Base-by-base conservation (phyloP, 2,329 filamentous ascomycete genomes). In the Pezicula neosporulosa region DNA sequence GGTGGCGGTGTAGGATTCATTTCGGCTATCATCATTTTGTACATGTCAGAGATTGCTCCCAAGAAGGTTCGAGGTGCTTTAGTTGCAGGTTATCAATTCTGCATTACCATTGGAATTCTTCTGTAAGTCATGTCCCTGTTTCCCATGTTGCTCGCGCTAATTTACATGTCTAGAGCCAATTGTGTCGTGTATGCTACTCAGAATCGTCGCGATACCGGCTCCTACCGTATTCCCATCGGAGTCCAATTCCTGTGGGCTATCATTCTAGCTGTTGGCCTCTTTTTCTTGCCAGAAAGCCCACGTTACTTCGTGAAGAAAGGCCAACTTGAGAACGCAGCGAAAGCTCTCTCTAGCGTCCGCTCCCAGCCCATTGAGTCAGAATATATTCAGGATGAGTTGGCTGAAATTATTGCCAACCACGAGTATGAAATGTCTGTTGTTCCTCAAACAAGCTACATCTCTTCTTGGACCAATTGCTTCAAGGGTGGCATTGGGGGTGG, bases 351-450 rank as follows among this genome's bases (percentile, higher is more conserved):
- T 64, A 56, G 77, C 19, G 71, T 80, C 44, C 42, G 72, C 78
- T 51, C 66, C 42, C 21, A 44, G 21, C 41, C 41, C 18, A 28
- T 72, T 16, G 77, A 82, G 43, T 64, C 80, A 47, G 68, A 69
- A 37, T 78, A 80, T 57, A 79, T 79, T 70, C 64, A 61, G 41
- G 69, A 72, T 58, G 65, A 66, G 49, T 56, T 65, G 27, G 53
- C 55, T 9, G 68, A 72, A 19, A 68, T 82, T 48, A 70, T 76
- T 44, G 71, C 73, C 56, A 74, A 78, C 50, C 63, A 92, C 71
- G 87, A 88, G 71, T 90, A 92, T 68, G 90, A 96, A 77, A 77
- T 85, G 60, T 72, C 80, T 48, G 72, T 85, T 54, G 83, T 87
- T 52, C 85, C 86, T 58, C 70, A 77, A 58, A 76, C 75, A 60